Evolutionary conservation across 257 asterid genomes (phyloP), one percentile per base, ranked within the genome.

Genomic region (Avicennia marina): DNA sequence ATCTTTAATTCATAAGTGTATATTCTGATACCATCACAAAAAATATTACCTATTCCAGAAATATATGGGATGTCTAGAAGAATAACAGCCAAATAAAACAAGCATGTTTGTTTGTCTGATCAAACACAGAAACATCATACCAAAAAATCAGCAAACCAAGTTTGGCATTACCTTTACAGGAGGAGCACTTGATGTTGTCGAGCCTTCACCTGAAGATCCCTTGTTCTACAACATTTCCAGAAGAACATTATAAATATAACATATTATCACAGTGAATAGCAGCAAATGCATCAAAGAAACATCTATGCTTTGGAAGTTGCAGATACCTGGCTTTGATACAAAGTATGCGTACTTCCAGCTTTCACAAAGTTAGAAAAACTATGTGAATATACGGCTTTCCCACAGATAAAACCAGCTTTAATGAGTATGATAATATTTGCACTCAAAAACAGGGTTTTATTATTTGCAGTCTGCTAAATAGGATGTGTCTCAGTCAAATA

Each of bases 121-220:
- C 34, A 29, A 8, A 29, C 33, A 4, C 2, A 11, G 41, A 11
- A 34, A 34, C 12, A 2, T 34, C 12, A 45, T 16, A 46, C 10
- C 26, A 2, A 7, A 19, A 5, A 46, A 24, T 12, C 38, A 53
- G 39, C 21, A 12, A n/a, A 38, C 18, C 6, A 19, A 43, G 24
- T 43, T 21, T 11, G 51, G 12, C 3, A 3, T 7, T 74, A 85
- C 95, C 89, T 74, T 78, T 40, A 66, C 58, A 58, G 75, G 46
- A 51, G 91, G 76, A n/a, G 81, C 79, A 72, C 69, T 44, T 25
- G 91, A 72, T n/a, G 74, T 46, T 27, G 84, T 73, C 33, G 95
- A 86, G 39, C 89, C 89, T 56, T 71, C 95, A 54, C 83, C 80
- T 13, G 81, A 15, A 8, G 91, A 31, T 46, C 59, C 77, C 82